A percentile compares a stretch with the other conserved stretches of the same genome.
phyloP scores from a whole-genome alignment of 2,329 filamentous ascomycete genomes.

The Alternaria ethzedia region DNA sequence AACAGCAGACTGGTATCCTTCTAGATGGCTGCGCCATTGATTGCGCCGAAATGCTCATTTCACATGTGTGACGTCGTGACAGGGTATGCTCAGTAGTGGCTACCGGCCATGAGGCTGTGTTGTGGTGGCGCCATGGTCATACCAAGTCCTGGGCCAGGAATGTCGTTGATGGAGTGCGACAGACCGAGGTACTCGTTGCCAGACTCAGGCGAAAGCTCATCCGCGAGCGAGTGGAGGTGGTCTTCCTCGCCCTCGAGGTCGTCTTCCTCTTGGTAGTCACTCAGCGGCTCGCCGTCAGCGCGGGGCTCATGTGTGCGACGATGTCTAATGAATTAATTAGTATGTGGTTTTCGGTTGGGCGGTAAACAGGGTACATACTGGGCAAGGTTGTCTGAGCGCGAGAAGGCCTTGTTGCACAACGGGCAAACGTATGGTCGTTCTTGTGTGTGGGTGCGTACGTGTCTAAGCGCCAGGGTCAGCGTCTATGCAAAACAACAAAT shows the following conservation, averaged over 20 bases:
- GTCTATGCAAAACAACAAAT: conserved; percentile 53
- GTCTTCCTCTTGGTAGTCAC: conserved; percentile 76
- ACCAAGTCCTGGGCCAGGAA: conserved; percentile 41
- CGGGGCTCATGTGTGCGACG: conserved; percentile 81
- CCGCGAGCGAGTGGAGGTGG: conserved; percentile 79
- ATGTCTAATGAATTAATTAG: conserved; percentile 62
- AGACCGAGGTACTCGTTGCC: conserved; percentile 64
- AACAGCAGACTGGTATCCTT: conserved; percentile 26
- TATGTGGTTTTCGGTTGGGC: conserved; percentile 16
- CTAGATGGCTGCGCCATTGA: conserved; percentile 27
- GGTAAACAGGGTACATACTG: conserved; percentile 67
- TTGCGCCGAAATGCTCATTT: conserved; percentile 35
- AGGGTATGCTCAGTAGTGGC: conserved; percentile 48
- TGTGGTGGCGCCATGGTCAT: conserved; percentile 52
- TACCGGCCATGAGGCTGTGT: conserved; percentile 52
- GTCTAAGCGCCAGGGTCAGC: conserved; percentile 68
- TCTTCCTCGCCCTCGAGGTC: conserved; percentile 90
- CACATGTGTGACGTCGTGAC: conserved; percentile 27
- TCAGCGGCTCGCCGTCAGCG: conserved; percentile 67
- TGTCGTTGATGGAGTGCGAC: conserved; percentile 44
- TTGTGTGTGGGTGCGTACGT: conserved; percentile 98
- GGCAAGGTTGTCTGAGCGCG: conserved; percentile 96
- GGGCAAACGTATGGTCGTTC: conserved; percentile 98
- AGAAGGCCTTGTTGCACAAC: conserved; percentile 98
- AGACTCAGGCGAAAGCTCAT: conserved; percentile 77